phyloP scores from a whole-genome alignment of 2,329 filamentous ascomycete genomes.

The Ceratocystis alfenasii region DNA sequence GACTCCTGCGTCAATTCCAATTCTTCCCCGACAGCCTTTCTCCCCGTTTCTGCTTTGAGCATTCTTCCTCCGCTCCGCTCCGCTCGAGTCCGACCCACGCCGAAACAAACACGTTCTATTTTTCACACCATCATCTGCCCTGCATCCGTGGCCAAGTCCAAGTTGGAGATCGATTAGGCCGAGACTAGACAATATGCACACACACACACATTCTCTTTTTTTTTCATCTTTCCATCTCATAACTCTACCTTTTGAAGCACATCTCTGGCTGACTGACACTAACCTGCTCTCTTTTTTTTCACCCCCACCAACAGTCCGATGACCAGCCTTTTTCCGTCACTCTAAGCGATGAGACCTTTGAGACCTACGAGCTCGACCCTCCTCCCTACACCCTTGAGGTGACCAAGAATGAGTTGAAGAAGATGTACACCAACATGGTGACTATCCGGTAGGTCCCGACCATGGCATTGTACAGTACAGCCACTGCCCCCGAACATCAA shows the following conservation, averaged over 20 bases:
- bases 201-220: not conserved
- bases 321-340: slow-evolving; percentile 85
- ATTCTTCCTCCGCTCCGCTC: not conserved
- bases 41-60: no score
- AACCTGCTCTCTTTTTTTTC: not conserved
- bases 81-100: not conserved
- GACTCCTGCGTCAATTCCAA: not conserved
- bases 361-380: slow-evolving; percentile 97
- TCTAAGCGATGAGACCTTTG: slow-evolving; percentile 96
- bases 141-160: not conserved
- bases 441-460: slow-evolving; percentile 55
- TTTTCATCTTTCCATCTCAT: not conserved
- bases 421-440: slow-evolving; percentile 99
- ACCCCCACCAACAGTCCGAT: slow-evolving; percentile 56
- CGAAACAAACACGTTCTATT: not conserved
- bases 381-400: slow-evolving; percentile 84
- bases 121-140: not conserved
- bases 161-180: not conserved
- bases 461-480: no score
- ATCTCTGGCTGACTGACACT: slow-evolving; percentile 1
- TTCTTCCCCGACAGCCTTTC: not conserved
- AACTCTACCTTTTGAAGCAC: slow-evolving; percentile 7
- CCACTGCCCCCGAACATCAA: not conserved
- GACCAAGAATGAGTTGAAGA: slow-evolving; percentile 95
- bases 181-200: not conserved